Evolutionary conservation across 2,329 filamentous ascomycete genomes (phyloP).

Genomic region (Xylaria arbuscula): DNA sequence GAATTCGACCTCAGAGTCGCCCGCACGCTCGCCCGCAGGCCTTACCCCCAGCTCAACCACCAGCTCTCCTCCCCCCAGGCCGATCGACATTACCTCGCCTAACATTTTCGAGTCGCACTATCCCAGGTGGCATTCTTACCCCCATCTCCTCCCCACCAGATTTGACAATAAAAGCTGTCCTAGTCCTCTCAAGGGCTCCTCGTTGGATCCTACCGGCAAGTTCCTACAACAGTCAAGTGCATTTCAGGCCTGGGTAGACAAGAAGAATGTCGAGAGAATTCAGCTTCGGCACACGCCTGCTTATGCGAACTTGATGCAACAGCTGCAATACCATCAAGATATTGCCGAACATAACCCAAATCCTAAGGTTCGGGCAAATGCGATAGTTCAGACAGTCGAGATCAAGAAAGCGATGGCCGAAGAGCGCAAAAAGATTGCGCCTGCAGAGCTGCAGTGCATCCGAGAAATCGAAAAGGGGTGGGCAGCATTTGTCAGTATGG

Average conservation of each 20-base stretch:
- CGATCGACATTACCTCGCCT: neutral
- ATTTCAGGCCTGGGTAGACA: conserved; percentile 36
- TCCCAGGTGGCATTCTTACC: conserved; percentile 33
- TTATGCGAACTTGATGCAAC: conserved; percentile 24
- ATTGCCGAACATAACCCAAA: conserved; percentile 11
- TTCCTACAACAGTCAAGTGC: conserved; percentile 37
- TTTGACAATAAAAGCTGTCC: conserved; percentile 19
- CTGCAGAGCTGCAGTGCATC: conserved; percentile 32
- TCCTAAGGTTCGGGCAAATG: conserved; percentile 23
- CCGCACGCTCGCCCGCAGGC: too few relatives aligned
- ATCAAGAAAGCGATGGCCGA: conserved; percentile 13
- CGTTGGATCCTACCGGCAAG: conserved; percentile 17
- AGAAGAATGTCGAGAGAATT: conserved; percentile 32
- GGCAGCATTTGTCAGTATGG: conserved; percentile 35
- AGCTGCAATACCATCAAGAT: conserved; percentile 22
- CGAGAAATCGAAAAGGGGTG: conserved; percentile 38
- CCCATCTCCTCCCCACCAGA: conserved; percentile 24
- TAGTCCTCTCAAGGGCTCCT: neutral
- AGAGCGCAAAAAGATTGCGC: conserved; percentile 12
- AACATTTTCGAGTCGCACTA: conserved; percentile 30
- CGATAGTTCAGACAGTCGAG: conserved; percentile 11
- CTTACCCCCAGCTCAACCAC: neutral
- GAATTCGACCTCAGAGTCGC: neutral
- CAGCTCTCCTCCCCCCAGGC: conserved; percentile 5
- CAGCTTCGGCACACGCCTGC: conserved; percentile 23